phyloP scores from a whole-genome alignment of 192 early-diverging fungal genomes.

The Mortierella claussenii region DNA sequence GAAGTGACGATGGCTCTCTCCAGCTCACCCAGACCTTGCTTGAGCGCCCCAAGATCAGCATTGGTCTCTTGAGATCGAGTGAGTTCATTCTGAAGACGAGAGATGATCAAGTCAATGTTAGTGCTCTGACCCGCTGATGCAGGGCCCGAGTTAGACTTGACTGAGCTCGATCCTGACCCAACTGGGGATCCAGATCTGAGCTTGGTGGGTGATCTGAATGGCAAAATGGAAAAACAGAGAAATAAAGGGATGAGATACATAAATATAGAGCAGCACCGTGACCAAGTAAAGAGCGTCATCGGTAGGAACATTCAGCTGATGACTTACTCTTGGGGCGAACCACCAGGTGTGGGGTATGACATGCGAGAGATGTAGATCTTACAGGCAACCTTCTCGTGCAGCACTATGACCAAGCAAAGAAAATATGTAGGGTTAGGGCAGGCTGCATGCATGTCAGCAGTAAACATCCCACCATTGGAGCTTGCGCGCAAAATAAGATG shows the following conservation, averaged over 20 bases:
- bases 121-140: slow-evolving; percentile 16
- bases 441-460: slow-evolving; percentile 7
- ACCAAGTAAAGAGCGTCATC: neutral
- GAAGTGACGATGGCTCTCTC: slow-evolving; percentile 19
- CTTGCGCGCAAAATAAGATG: too few relatives aligned
- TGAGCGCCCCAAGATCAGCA: slow-evolving; percentile 28
- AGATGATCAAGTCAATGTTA: slow-evolving; percentile 53
- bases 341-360: slow-evolving; percentile 33
- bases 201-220: slow-evolving; percentile 21
- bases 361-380: slow-evolving; percentile 43
- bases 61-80: slow-evolving; percentile 44
- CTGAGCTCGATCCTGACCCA: slow-evolving; percentile 13
- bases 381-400: slow-evolving; percentile 51
- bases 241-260: neutral
- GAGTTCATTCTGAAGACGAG: slow-evolving; percentile 42
- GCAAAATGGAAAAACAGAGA: neutral
- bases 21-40: slow-evolving; percentile 45
- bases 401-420: slow-evolving; percentile 19
- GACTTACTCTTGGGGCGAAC: slow-evolving; percentile 46
- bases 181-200: slow-evolving; percentile 22
- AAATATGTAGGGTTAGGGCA: too few relatives aligned
- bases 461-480: neutral
- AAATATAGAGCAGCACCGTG: neutral
- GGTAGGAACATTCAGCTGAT: neutral
- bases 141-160: slow-evolving; percentile 5